phyloP scores from a whole-genome alignment of 495 filamentous ascomycete genomes.

The Aspergillus funiculosus region DNA sequence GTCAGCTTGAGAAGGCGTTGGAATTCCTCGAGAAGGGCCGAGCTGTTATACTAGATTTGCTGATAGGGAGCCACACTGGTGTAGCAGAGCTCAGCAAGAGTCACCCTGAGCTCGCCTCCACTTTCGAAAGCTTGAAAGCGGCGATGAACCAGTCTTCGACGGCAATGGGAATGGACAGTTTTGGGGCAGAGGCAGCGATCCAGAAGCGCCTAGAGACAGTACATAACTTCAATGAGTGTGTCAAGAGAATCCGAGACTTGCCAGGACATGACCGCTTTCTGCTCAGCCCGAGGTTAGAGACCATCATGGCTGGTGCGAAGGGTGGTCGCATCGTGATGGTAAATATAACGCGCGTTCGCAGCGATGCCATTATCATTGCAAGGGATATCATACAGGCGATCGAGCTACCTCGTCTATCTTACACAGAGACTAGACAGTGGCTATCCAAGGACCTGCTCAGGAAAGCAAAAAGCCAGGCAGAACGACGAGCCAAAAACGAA shows the following conservation, averaged over 20 bases:
- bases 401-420: not conserved
- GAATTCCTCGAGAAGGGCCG: too few species aligned
- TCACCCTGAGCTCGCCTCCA: too few species aligned
- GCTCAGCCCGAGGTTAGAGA: not conserved
- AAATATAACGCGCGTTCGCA: not conserved
- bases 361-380: not conserved
- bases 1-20: too few species aligned
- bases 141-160: too few species aligned
- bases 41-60: too few species aligned
- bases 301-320: not conserved
- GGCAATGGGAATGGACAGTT: too few species aligned
- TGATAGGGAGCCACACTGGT: too few species aligned
- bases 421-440: not conserved
- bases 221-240: too few species aligned
- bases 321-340: not conserved
- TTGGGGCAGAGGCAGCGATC: too few species aligned
- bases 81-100: too few species aligned
- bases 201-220: too few species aligned
- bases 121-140: too few species aligned
- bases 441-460: not conserved
- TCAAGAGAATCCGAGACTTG: not conserved
- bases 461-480: not conserved
- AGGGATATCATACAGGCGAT: not conserved
- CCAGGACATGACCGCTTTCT: not conserved
- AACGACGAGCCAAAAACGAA: not conserved